phyloP scores from a whole-genome alignment of 139 green algal species.

The Auxenochlorella protothecoides region DNA sequence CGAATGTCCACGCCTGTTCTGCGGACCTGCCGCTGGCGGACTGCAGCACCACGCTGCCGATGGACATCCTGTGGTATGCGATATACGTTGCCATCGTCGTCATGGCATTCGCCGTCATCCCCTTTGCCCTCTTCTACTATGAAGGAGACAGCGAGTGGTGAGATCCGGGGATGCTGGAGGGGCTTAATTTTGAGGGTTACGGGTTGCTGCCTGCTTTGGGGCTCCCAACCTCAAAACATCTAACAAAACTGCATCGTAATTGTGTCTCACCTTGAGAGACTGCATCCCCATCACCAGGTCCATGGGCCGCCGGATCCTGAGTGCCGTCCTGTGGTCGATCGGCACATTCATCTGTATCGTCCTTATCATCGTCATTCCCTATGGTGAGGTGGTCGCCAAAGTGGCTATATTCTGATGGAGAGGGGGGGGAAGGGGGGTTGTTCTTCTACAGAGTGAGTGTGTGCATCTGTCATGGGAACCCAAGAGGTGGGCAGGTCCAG shows the following conservation, averaged over 20 bases:
- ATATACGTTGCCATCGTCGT: conserved; percentile 76
- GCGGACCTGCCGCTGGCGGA: conserved; percentile 42
- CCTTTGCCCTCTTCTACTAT: conserved; percentile 96
- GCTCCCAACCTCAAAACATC: too few relatives aligned
- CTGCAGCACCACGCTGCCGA: conserved; percentile 82
- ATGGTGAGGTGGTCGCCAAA: conserved; percentile 31
- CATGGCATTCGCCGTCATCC: conserved; percentile 72
- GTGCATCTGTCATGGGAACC: too few relatives aligned
- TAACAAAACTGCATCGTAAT: too few relatives aligned
- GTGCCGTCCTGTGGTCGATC: conserved; percentile 43
- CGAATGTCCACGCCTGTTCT: conserved; percentile 69
- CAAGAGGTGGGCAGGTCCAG: too few relatives aligned
- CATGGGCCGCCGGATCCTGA: conserved; percentile 39
- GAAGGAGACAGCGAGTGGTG: conserved; percentile 85
- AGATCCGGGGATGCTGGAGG: background rate
- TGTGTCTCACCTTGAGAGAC: too few relatives aligned
- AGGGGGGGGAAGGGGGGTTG: too few relatives aligned
- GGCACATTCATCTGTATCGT: conserved; percentile 37
- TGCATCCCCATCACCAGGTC: conserved; percentile 29
- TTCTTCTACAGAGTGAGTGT: background rate
- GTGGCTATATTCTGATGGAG: too few relatives aligned
- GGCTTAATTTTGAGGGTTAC: too few relatives aligned
- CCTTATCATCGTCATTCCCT: conserved; percentile 59
- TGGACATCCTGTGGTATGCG: conserved; percentile 77
- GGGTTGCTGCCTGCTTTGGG: too few relatives aligned